These are phyloP conservation scores for Amauroascus verrucosus DNA, from an alignment of 2,329 filamentous ascomycete species.

Conservation along the genomic window DNA sequence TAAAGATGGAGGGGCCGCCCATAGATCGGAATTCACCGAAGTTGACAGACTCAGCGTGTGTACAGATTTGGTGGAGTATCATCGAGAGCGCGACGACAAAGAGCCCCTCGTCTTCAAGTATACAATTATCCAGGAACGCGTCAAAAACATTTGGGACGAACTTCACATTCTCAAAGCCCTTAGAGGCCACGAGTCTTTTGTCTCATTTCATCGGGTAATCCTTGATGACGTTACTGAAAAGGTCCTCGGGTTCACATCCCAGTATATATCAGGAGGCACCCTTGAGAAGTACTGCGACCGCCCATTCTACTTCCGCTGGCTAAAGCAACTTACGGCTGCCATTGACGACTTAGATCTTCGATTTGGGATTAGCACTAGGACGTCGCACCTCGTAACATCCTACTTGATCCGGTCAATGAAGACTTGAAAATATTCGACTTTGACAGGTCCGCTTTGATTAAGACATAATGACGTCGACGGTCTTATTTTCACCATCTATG, in stretches of 20 bases:
- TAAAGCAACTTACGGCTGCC: constrained; percentile 12
- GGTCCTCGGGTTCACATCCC: constrained; percentile 9
- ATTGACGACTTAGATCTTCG: constrained; percentile 14
- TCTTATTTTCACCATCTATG: constrained; percentile 12
- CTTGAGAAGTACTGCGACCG: constrained; percentile 9
- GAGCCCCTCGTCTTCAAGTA: constrained; percentile 13
- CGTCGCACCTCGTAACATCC: constrained; percentile 12
- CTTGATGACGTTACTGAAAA: constrained; percentile 10
- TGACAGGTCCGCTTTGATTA: constrained; percentile 5
- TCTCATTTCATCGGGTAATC: constrained; percentile 10
- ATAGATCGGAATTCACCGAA: constrained; percentile 11
- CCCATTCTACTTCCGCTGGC: constrained; percentile 12
- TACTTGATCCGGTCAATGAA: constrained; percentile 8
- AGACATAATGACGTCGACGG: constrained; percentile 4
- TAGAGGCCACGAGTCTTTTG: constrained; percentile 6
- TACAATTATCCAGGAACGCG: constrained; percentile 1
- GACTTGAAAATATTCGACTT: constrained; percentile 11
- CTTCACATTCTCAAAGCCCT: constrained; percentile 11
- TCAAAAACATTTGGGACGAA: constrained; percentile 11
- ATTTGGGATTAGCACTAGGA: constrained; percentile 13
- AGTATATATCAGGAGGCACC: constrained; percentile 11
- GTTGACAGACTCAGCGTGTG: constrained; percentile 9
- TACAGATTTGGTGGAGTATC: constrained; percentile 9
- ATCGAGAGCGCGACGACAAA: not conserved
- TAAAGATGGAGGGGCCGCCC: not conserved